Evolutionary conservation across 169 alveolate genomes (phyloP), one percentile per base, ranked within the genome.

Genomic region (Eimeria maxima): DNA sequence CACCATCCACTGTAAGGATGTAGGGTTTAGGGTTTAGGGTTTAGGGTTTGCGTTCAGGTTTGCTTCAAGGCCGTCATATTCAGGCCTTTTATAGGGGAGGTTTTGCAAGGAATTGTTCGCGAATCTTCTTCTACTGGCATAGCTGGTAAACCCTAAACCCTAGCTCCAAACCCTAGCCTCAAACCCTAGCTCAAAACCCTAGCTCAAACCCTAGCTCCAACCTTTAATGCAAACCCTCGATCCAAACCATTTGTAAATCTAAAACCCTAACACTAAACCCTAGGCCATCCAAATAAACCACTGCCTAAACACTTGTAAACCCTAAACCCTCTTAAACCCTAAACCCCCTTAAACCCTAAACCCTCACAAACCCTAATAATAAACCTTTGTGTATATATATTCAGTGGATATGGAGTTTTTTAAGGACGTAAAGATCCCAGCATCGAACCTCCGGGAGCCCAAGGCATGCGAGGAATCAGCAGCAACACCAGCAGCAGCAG

Each of bases 31-130:
- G 87, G 87, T 44, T 76, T 76, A 42, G 80, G 80, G 80, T 69
- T 69, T 69, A 29, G 57, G 87, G 42, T 38, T 33, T 27, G 53
- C 6, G 53, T 71, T 24, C 84, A 73, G 84, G 84, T 73, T 4
- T 73, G 84, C 84, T 73, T 73, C 84, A 73, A 73, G 84, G 84
- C 84, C 5, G 84, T 73, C 45, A 73, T 73, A n/a, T 73, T 73
- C 50, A n/a, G 84, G 47, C 84, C 84, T 24, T 73, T 73, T 27
- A 38, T 73, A 11, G 84, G 84, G 22, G 84, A 73, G 45, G 84
- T 76, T 20, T 7, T 76, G 8, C 87, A 76, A 38, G 87, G 60
- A 13, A 42, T 18, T 13, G n/a, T 76, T 18, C 47, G 87, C n/a
- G 60, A 76, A 29, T 38, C 84, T n/a, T 73, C 84, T 29, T 5